A percentile compares a stretch with the other conserved stretches of the same genome.
These are phyloP conservation scores for Perkinsela sp. DNA, from an alignment of 208 protist genomes.

Conservation along the genomic window DNA sequence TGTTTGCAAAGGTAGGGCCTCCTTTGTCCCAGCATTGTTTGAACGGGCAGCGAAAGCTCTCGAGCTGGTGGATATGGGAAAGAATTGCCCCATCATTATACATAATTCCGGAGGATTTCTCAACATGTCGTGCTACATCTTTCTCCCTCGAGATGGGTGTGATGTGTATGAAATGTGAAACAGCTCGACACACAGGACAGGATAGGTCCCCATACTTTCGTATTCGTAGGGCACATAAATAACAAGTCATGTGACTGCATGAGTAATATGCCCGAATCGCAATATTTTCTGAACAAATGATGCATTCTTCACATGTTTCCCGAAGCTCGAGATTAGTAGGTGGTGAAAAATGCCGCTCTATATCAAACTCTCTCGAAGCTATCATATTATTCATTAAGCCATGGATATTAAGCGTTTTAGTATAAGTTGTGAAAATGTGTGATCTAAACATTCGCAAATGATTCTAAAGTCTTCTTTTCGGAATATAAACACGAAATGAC, in stretches of 20 bases:
- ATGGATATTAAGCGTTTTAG: background rate
- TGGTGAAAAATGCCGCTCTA: background rate
- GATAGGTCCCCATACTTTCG: background rate
- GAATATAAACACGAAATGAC: background rate
- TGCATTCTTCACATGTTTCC: background rate
- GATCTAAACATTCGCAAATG: background rate
- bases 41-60: background rate
- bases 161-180: background rate
- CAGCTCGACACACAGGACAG: background rate
- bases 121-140: background rate
- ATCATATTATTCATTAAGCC: background rate
- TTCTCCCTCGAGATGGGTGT: background rate
- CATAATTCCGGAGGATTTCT: background rate
- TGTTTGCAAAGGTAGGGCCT: slow-evolving; percentile 14
- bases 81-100: background rate
- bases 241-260: background rate
- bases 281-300: background rate
- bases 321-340: background rate
- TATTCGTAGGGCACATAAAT: background rate
- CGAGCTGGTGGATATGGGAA: background rate
- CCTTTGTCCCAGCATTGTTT: background rate
- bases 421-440: background rate
- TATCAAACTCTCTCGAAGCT: background rate
- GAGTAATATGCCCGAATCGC: background rate
- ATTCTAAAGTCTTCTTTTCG: background rate